These are phyloP conservation scores for Apiotrichum mycotoxinovorans DNA, from an alignment of 1,284 basidiomycete species.

Conservation along the genomic window DNA sequence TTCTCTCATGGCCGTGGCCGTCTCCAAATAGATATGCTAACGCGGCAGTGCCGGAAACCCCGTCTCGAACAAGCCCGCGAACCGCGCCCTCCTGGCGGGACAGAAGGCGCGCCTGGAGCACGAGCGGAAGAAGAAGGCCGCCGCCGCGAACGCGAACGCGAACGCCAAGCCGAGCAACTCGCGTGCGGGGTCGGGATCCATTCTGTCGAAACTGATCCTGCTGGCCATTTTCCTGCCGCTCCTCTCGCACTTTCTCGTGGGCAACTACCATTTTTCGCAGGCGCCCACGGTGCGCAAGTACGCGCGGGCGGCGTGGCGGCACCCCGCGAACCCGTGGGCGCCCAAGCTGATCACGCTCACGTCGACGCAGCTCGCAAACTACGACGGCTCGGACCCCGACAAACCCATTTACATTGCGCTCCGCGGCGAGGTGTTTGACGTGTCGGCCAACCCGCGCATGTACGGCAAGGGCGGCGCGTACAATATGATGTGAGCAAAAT, in stretches of 20 bases:
- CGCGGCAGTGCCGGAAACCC: constrained; percentile 55
- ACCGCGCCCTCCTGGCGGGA: constrained; percentile 45
- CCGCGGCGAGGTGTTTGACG: constrained; percentile 52
- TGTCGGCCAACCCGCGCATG: constrained; percentile 48
- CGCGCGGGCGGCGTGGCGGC: neutral
- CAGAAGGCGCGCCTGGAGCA: constrained; percentile 33
- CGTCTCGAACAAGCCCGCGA: constrained; percentile 63
- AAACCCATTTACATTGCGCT: constrained; percentile 50
- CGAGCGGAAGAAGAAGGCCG: constrained; percentile 6
- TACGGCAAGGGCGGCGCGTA: constrained; percentile 51
- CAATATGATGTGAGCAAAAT: constrained; percentile 27
- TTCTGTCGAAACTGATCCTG: constrained; percentile 21
- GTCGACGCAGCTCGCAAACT: constrained; percentile 34
- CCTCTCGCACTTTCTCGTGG: constrained; percentile 38
- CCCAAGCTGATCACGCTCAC: constrained; percentile 34
- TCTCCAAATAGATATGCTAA: too few relatives aligned
- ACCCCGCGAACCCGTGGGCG: constrained; percentile 9
- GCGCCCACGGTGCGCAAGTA: constrained; percentile 15
- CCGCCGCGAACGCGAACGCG: neutral
- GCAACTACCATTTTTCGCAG: constrained; percentile 33
- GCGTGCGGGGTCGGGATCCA: neutral
- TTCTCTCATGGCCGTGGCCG: too few relatives aligned
- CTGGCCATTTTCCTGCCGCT: constrained; percentile 39
- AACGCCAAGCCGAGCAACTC: too few relatives aligned
- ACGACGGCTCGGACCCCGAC: constrained; percentile 43